Conservation (phyloP, 768 basidiomycete genomes). For the Ephemerocybe angulata region DNA sequence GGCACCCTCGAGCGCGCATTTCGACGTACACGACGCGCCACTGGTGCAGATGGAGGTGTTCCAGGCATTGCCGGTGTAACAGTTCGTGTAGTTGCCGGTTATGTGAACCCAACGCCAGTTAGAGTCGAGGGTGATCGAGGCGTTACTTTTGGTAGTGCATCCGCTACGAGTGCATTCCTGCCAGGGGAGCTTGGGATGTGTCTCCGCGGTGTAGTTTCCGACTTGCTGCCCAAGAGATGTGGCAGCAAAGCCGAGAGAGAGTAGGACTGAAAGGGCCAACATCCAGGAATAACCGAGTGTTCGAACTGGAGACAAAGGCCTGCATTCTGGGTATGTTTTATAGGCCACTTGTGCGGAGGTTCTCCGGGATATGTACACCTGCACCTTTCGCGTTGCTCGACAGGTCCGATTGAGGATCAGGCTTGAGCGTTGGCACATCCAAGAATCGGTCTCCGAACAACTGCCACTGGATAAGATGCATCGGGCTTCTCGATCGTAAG, state of each 20-base stretch:
- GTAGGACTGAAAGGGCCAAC: constrained; percentile 33
- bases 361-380: no score
- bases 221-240: constrained; percentile 45
- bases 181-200: constrained; percentile 43
- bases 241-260: constrained; percentile 31
- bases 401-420: no score
- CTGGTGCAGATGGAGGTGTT: constrained; percentile 48
- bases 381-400: no score
- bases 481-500: no score
- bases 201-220: constrained; percentile 46
- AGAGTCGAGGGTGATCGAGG: constrained; percentile 43
- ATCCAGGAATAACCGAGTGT: no score
- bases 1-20: constrained; percentile 45
- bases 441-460: no score
- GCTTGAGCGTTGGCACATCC: no score
- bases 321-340: no score
- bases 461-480: no score
- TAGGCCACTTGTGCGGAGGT: no score
- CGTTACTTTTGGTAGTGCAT: constrained; percentile 30
- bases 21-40: constrained; percentile 40
- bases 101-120: constrained; percentile 54
- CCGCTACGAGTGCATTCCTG: constrained; percentile 43
- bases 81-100: constrained; percentile 34
- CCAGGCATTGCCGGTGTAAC: constrained; percentile 59
- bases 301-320: no score